Evolutionary conservation across 768 basidiomycete species (phyloP).

Genomic region (Cyathus striatus): DNA sequence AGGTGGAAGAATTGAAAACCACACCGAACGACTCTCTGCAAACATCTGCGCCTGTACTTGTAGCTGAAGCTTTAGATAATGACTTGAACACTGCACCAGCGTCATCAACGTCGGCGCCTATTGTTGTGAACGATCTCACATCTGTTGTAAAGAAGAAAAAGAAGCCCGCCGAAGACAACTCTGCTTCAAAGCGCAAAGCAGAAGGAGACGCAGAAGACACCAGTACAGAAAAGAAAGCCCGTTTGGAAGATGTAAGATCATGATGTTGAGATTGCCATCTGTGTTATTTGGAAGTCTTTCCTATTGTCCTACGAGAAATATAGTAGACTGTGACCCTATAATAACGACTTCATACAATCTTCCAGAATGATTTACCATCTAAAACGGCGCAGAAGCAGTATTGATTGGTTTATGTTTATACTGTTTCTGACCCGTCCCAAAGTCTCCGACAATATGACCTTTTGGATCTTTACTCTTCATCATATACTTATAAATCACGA

Average conservation of each 20-base stretch:
- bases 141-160: slow-evolving; percentile 88
- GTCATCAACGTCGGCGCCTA: slow-evolving; percentile 25
- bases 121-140: slow-evolving; percentile 76
- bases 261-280: too few species aligned
- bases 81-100: slow-evolving; percentile 55
- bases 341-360: slow-evolving; percentile 1
- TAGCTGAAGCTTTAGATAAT: slow-evolving; percentile 63
- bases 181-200: slow-evolving; percentile 63
- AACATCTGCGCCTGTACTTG: slow-evolving; percentile 64
- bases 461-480: slow-evolving; percentile 65
- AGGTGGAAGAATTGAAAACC: slow-evolving; percentile 91
- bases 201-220: slow-evolving; percentile 48
- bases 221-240: slow-evolving; percentile 60
- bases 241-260: slow-evolving; percentile 40
- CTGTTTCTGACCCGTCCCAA: slow-evolving; percentile 68
- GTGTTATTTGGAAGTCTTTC: too few species aligned
- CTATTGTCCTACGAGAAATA: too few species aligned
- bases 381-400: slow-evolving; percentile 43
- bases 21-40: slow-evolving; percentile 56
- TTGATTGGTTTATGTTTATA: slow-evolving; percentile 62
- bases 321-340: too few species aligned
- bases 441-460: slow-evolving; percentile 87
- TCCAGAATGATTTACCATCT: too few species aligned
- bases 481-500: slow-evolving; percentile 96
- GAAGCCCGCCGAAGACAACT: slow-evolving; percentile 32